Evolutionary conservation across 1,284 basidiomycete species (phyloP).

Genomic region (Malassezia brasiliensis): DNA sequence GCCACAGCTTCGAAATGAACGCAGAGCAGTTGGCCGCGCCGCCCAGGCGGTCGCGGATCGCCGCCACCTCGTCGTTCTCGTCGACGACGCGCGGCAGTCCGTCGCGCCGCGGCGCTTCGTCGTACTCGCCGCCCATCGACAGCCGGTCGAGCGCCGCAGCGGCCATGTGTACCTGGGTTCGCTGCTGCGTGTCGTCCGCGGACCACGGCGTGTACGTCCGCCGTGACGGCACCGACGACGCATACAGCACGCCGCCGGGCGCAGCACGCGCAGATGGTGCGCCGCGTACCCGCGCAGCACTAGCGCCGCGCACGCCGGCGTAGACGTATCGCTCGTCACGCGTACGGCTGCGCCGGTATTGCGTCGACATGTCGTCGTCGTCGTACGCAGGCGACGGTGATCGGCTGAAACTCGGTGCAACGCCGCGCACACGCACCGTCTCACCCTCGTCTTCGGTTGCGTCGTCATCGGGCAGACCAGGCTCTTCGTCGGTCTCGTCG

Average conservation of each 20-base stretch:
- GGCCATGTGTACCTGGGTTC: conserved; percentile 14
- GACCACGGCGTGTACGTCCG: neutral
- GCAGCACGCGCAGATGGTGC: neutral
- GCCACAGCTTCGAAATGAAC: conserved; percentile 48
- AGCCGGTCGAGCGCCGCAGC: conserved; percentile 17
- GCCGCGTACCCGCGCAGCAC: neutral
- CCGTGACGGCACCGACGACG: neutral
- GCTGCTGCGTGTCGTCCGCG: neutral
- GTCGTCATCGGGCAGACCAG: conserved; percentile 27
- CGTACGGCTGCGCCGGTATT: neutral
- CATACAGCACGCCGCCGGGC: neutral
- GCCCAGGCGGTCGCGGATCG: conserved; percentile 42
- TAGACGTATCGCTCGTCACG: neutral
- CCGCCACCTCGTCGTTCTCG: conserved; percentile 42
- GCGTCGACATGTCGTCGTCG: neutral
- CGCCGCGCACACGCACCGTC: neutral
- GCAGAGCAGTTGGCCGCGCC: conserved; percentile 47
- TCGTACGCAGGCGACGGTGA: conserved; percentile 7
- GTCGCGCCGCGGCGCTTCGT: neutral
- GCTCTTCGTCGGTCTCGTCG: conserved; percentile 46
- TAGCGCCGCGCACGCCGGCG: neutral
- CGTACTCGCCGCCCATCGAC: conserved; percentile 12
- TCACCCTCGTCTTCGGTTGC: conserved; percentile 40
- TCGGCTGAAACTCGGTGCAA: neutral
- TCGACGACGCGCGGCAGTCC: conserved; percentile 15